Evolutionary conservation across 2,329 filamentous ascomycete genomes (phyloP), one percentile per base, ranked within the genome.

Genomic region (Fusarium sp.): DNA sequence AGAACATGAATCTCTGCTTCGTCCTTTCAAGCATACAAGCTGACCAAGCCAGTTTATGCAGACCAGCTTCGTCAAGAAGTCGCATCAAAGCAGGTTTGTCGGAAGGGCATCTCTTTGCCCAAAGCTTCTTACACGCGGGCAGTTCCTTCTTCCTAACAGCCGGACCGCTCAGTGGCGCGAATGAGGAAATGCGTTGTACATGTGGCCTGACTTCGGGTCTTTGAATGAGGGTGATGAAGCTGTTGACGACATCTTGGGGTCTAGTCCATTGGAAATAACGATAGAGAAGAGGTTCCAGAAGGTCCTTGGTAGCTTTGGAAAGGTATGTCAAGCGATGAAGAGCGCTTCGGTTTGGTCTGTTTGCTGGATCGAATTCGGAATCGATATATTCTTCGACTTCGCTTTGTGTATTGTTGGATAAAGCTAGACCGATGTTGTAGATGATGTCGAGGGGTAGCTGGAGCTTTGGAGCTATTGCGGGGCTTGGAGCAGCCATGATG

Each of bases 241-340:
- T 58, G 32, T 59, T 45, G 8, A 56, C 57, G 18, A 73, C 43
- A 4, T 72, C 51, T 13, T 44, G 41, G 4, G 62, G 51, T 2
- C 24, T 55, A 8, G 30, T 29, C 12, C 74, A 53, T n/a, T 32
- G 41, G 9, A 73, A 22, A 46, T 68, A 44, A 6, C 71, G 69
- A 18, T 68, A 74, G 8, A 73, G 61, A 8, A 73, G 30, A 20
- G 71, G 65, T 24, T 70, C 65, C 24, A 73, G 49, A 8, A 73
- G 8, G 15, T 38, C 46, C 24, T 32, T 70, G 12, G 65, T 68
- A 6, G 62, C 46, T 24, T 40, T 68, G 20, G 71, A 73, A 3
- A 45, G 9, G 24, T 74, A 70, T 1, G 71, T 72, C 10, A 73
- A 13, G 18, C 44, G 41, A 8, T 32, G 59, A 1, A 73, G 32